Conservation (phyloP, 2,329 filamentous ascomycete genomes). For the Fulvia fulva region DNA sequence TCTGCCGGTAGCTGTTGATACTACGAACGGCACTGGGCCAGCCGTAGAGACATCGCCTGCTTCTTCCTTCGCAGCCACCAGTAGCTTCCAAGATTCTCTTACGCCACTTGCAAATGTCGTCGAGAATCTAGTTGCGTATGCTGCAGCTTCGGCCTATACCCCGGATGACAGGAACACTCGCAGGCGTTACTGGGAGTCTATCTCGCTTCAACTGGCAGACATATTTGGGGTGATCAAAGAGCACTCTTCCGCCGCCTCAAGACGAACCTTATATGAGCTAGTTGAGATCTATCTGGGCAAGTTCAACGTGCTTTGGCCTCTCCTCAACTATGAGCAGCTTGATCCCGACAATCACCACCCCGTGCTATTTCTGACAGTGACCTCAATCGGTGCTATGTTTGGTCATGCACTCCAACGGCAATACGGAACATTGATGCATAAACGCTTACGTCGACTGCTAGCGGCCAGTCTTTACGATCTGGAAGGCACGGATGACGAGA, state of each 20-base stretch:
- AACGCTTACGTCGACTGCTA: constrained; percentile 11
- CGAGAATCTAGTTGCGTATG: constrained; percentile 13
- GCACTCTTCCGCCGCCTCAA: neutral
- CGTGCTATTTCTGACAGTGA: constrained; percentile 13
- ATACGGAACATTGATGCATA: constrained; percentile 16
- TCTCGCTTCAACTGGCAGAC: constrained; percentile 15
- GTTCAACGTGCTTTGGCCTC: constrained; percentile 17
- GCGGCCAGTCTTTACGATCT: constrained; percentile 17
- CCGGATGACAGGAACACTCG: constrained; percentile 7
- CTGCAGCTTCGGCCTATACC: constrained; percentile 12
- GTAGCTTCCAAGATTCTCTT: neutral
- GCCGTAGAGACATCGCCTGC: neutral
- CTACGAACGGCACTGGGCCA: neutral
- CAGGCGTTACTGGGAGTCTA: constrained; percentile 13
- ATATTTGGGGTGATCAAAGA: constrained; percentile 4
- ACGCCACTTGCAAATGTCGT: constrained; percentile 7
- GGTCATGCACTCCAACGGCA: constrained; percentile 8
- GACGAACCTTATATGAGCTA: constrained; percentile 10
- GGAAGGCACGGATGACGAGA: constrained; percentile 11
- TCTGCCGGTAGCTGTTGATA: neutral
- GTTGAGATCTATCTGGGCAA: constrained; percentile 10
- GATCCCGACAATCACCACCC: constrained; percentile 14
- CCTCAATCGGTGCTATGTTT: constrained; percentile 18
- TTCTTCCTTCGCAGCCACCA: neutral
- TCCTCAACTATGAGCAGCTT: constrained; percentile 10